Percentiles rank a stretch among this genome's conserved stretches.
Evolutionary conservation across 352 stramenopile genomes (phyloP).

Genomic region (Pythium vanterpoolii): DNA sequence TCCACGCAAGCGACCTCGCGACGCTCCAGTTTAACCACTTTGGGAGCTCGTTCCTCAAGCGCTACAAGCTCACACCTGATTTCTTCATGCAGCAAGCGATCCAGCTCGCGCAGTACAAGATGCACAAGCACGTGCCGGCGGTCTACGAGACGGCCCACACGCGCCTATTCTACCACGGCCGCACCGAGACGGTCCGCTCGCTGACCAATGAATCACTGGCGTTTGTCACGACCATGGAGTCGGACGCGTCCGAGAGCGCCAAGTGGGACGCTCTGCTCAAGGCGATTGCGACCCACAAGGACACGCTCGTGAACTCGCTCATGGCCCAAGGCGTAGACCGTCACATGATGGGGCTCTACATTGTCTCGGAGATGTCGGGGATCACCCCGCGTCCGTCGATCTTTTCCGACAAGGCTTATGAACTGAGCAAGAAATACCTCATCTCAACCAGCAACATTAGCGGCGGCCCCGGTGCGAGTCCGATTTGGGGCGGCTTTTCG

Average conservation of each 20-base stretch:
- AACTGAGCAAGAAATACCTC: conserved; percentile 93
- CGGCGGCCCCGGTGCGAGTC: conserved; percentile 88
- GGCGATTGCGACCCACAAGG: conserved; percentile 90
- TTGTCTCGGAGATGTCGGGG: conserved; percentile 91
- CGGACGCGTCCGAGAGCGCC: conserved; percentile 29
- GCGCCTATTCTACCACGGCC: conserved; percentile 95
- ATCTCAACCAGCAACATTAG: conserved; percentile 96
- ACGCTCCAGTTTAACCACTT: conserved; percentile 93
- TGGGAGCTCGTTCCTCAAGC: conserved; percentile 90
- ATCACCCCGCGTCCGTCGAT: conserved; percentile 86
- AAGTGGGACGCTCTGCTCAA: conserved; percentile 87
- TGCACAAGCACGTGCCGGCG: conserved; percentile 90
- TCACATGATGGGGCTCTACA: conserved; percentile 95
- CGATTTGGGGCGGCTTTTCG: conserved; percentile 97
- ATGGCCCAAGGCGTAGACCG: conserved; percentile 92
- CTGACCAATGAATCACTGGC: conserved; percentile 87
- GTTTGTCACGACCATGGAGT: conserved; percentile 92
- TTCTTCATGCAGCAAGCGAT: conserved; percentile 97
- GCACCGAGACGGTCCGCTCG: conserved; percentile 91
- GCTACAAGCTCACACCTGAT: conserved; percentile 94
- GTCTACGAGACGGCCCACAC: conserved; percentile 98
- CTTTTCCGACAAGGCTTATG: conserved; percentile 93
- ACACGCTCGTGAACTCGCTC: conserved; percentile 86
- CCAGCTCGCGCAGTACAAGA: conserved; percentile 96
- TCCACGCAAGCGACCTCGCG: conserved; percentile 88